Evolutionary conservation across 1,139 yeast genomes (phyloP).

Genomic region (Scheffersomyces cryptocercus): DNA sequence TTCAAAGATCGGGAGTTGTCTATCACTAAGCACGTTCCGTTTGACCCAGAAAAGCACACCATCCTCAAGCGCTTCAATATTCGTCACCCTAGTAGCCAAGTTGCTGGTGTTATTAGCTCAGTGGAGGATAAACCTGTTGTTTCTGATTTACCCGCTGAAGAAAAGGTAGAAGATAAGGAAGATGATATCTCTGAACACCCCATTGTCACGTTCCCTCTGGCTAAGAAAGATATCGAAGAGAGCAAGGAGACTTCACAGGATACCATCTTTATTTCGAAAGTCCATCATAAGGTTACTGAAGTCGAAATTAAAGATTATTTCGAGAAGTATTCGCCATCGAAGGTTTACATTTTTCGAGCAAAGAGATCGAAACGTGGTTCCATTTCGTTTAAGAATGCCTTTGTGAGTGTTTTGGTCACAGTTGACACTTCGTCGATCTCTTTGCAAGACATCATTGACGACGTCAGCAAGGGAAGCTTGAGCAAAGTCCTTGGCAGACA

Average conservation of each 20-base stretch:
- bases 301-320: slow-evolving; percentile 44
- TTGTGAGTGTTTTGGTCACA: slow-evolving; percentile 2
- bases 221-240: background rate
- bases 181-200: too few species aligned
- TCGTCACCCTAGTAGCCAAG: slow-evolving; percentile 1
- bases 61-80: too few species aligned
- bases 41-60: background rate
- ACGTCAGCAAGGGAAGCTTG: slow-evolving; percentile 33
- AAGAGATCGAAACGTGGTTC: slow-evolving; percentile 1
- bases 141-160: too few species aligned
- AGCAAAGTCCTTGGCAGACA: slow-evolving; percentile 23
- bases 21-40: slow-evolving; percentile 10
- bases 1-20: slow-evolving; percentile 35
- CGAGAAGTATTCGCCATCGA: slow-evolving; percentile 40
- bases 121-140: too few species aligned
- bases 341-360: slow-evolving; percentile 1
- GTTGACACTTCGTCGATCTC: slow-evolving; percentile 40
- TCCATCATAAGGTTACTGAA: slow-evolving; percentile 43
- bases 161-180: too few species aligned
- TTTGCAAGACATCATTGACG: slow-evolving; percentile 45
- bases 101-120: background rate
- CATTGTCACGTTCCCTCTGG: background rate
- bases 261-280: slow-evolving; percentile 53
- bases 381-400: slow-evolving; percentile 1
- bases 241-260: slow-evolving; percentile 32